Evolutionary conservation across 2,329 filamentous ascomycete species (phyloP), one percentile per base, ranked within the genome.

Genomic region (Eutypa lata): DNA sequence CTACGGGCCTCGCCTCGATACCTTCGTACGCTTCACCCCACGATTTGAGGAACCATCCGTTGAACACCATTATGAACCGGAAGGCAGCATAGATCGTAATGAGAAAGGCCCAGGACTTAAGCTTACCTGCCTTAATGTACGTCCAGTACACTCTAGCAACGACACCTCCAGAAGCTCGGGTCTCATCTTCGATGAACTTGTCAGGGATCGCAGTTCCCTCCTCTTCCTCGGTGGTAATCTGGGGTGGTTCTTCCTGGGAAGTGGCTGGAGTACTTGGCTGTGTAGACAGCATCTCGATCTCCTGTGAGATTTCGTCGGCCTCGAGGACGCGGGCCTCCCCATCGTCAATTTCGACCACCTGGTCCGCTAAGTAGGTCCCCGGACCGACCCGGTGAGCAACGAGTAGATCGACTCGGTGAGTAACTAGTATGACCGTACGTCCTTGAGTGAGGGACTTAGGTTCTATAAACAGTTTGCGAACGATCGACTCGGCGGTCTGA

Each of bases 301-400:
- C 74, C 33, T 68, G 59, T 7, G 68, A 67, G 11, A 79, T 70
- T 21, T 80, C 70, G 2, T 79, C 72, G 3, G 74, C 69, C 13
- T 73, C 74, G 44, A 81, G 68, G 1, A 81, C 68, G 43, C 69
- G 74, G 3, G 83, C 85, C 48, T 68, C 72, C 1, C 88, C 87
- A 35, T 86, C 75, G 1, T 77, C 68, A 10, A 96, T 78, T 52
- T 91, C 83, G 10, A 96, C 72, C 16, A 91, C 79, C 63, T 94
- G 88, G 47, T 86, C 76, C 2, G 91, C 89, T 43, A 91, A 75
- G n/a, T 81, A 77, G 19, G 83, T 80, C 54, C 91, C 89, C 8
- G 96, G 73, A 55, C 92, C 87, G n/a, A 92, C 86, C 35, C 86
- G 79, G 65, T 91, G 88, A 0, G 90, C 91, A 47, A 93, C 89